Conservation (phyloP, 345 rosid genomes). For the Eucalyptus caleyi region DNA sequence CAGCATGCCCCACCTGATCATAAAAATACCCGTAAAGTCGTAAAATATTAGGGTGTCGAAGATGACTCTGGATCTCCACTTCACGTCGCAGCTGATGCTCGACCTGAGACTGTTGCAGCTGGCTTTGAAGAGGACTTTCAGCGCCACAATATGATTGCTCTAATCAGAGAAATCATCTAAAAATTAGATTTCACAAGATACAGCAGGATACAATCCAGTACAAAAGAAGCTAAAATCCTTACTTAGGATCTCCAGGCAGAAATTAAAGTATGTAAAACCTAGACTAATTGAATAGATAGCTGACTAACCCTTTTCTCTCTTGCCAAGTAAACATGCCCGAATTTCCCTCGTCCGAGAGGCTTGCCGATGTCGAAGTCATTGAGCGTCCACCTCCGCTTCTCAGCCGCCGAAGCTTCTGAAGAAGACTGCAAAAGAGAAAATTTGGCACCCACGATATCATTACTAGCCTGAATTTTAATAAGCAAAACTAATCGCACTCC, state of each 20-base stretch:
- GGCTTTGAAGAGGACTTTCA: constrained; percentile 93
- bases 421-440: constrained; percentile 21
- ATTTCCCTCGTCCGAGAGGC: constrained; percentile 94
- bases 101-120: constrained; percentile 92
- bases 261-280: background rate
- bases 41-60: constrained; percentile 78
- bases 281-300: background rate
- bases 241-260: background rate
- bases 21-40: constrained; percentile 94
- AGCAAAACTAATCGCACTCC: background rate
- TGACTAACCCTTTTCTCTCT: constrained; percentile 66
- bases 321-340: constrained; percentile 92
- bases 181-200: background rate
- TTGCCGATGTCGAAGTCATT: constrained; percentile 86
- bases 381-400: constrained; percentile 70
- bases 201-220: background rate
- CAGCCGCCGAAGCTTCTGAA: constrained; percentile 37
- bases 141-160: constrained; percentile 93
- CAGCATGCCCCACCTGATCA: constrained; percentile 51
- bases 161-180: constrained; percentile 3
- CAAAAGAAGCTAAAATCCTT: background rate
- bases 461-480: background rate
- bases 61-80: constrained; percentile 98
- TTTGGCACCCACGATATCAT: accelerated
- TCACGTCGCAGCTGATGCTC: constrained; percentile 95